Evolutionary conservation across 139 green algal genomes (phyloP), one percentile per base, ranked within the genome.

Genomic region (Volvox reticuliferus): DNA sequence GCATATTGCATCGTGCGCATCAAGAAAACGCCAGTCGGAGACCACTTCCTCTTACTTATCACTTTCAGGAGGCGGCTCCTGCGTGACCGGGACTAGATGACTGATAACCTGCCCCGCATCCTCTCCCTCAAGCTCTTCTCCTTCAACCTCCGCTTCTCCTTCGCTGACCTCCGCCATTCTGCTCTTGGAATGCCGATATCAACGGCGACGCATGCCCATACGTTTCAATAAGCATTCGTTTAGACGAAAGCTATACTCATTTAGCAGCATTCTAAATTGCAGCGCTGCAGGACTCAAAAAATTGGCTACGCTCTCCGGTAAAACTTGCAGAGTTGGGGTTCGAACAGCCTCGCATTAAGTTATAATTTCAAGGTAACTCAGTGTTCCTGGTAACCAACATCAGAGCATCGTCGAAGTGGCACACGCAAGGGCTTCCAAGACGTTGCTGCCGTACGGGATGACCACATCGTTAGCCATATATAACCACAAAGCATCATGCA

Each of bases 81-180:
- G 68, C 20, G 36, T 19, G 19, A 82, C 65, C 33, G 50, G 68
- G 44, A 55, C 30, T 24, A 30, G 19, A 28, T 73, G 68, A 22
- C 12, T 9, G 19, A 73, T 44, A 37, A 6, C 9, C 65, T 63
- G 44, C 6, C 35, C 85, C 12, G 30, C 33, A n/a, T 69, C 85
- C 44, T 82, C 85, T 89, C 85, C 85, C 0, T 82, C 65, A 75
- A 82, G 28, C 67, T 89, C 86, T 24, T 90, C 86, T 80, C 73
- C 86, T 65, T 83, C 86, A 20, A 83, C 50, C 73, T 90, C 86
- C 73, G 61, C 78, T 17, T 84, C 78, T 30, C 85, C 35, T n/a
- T 84, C 78, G 32, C 78, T 84, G 78, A 61, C 63, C 37, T 84
- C 78, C 12, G 78, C 78, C 78, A 84, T 84, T 68, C 19, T 84